Conservation (phyloP, 768 basidiomycete species). For the Auriculariales sp. region DNA sequence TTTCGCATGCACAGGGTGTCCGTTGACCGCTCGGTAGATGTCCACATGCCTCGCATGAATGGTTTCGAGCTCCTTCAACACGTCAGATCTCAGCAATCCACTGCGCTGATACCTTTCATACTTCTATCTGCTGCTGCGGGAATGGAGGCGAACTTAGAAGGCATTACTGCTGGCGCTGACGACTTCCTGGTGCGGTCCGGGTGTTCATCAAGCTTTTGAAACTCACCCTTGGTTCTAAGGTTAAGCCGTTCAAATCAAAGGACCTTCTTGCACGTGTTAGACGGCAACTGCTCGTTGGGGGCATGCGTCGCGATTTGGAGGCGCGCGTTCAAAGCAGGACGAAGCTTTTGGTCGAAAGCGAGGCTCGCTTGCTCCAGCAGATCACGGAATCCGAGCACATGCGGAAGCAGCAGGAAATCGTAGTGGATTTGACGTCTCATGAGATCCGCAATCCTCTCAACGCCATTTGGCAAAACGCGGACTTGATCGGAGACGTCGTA, state of each 20-base stretch:
- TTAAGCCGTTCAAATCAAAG: background rate
- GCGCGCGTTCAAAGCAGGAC: background rate
- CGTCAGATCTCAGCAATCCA: background rate
- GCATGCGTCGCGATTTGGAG: background rate
- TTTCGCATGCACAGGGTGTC: no score
- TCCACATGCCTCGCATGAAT: background rate
- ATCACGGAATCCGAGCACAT: background rate
- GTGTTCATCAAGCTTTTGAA: no score
- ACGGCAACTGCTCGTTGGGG: background rate
- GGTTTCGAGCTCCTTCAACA: background rate
- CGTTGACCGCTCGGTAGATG: no score
- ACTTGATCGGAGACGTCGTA: background rate
- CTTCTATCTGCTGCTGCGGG: background rate
- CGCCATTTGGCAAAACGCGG: background rate
- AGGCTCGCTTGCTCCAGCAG: background rate
- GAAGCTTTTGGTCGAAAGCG: background rate
- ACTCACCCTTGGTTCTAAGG: no score
- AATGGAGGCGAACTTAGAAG: background rate
- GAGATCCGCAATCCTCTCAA: background rate
- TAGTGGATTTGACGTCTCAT: background rate
- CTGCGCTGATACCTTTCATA: background rate
- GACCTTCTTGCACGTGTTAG: background rate
- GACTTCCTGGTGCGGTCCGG: background rate
- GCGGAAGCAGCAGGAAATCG: background rate
- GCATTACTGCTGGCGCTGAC: background rate